These are phyloP conservation scores for Hibiscus mutabilis DNA, from an alignment of 345 rosid species.

Conservation along the genomic window DNA sequence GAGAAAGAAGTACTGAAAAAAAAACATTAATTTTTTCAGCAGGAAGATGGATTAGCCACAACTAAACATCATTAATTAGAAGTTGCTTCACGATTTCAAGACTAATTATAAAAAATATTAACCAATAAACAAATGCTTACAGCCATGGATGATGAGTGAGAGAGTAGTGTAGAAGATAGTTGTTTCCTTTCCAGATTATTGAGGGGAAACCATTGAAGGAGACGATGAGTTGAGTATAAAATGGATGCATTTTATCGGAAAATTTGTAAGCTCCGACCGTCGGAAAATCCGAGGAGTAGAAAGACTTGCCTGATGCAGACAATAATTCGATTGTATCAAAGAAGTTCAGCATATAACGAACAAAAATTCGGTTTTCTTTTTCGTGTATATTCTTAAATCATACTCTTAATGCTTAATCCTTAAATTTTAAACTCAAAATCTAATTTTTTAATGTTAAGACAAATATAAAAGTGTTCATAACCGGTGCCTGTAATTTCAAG, in stretches of 20 bases:
- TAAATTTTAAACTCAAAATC: no score
- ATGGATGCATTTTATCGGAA: no score
- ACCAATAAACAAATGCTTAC: conserved; percentile 12
- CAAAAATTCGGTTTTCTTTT: no score
- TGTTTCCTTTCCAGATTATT: neutral
- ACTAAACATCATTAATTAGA: neutral
- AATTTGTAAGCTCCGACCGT: neutral
- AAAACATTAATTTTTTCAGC: neutral
- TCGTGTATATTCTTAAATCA: no score
- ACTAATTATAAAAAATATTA: neutral
- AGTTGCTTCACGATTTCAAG: neutral
- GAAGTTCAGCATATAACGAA: no score
- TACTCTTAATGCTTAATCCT: no score
- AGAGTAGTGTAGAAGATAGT: neutral
- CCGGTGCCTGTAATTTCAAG: no score
- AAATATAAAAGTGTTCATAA: no score
- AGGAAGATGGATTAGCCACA: neutral
- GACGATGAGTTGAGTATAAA: no score
- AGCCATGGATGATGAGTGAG: conserved; percentile 16
- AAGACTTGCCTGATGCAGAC: conserved; percentile 6
- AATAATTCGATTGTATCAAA: conserved; percentile 15
- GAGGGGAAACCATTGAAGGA: neutral
- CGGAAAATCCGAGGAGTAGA: conserved; percentile 18
- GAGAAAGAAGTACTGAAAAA: neutral
- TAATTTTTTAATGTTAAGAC: no score